Evolutionary conservation across 2,329 filamentous ascomycete species (phyloP), one percentile per base, ranked within the genome.

Genomic region (Claviceps humidiphila): DNA sequence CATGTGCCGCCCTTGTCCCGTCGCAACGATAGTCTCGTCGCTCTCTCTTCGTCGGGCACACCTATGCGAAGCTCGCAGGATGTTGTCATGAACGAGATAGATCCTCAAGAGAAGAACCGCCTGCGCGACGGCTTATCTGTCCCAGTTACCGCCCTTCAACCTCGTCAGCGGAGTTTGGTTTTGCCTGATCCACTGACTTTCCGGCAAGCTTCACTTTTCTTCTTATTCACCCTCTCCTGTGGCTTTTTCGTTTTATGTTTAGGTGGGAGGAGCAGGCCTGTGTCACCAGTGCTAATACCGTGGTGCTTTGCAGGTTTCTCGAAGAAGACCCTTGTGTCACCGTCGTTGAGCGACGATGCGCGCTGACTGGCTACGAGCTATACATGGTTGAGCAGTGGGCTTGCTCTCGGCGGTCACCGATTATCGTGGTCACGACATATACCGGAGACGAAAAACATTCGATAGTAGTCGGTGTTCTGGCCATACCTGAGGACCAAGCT

Each of bases 361-460:
- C 78, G 49, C 76, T 98, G 5, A 72, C 79, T 55, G 91, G 91
- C 58, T 97, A 96, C 68, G 90, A 97, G 66, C 75, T 91, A 56
- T 97, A 97, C 67, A 71, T 97, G 16, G 89, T 97, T 58, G 93
- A 97, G 67, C 93, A 98, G 74, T 98, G 93, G 93, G 89, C 89
- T 5, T 96, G 90, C 68, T 96, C 91, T 13, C 82, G 93, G 50
- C 78, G 82, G 53, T 89, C 94, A 56, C 91, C 91, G 1, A 96
- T 91, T 16, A 87, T 95, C 57, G 80, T 95, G 49, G 94, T 97
- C 58, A 87, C 86, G 43, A 95, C 90, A 3, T 96, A 93, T 63
- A 97, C 91, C 0, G 93, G 91, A 51, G 89, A 96, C 60, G 75
- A 81, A 38, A 82, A 81, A 38, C 86, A 95, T 65, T 79, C 75